A percentile compares a stretch with the other conserved stretches of the same genome.
phyloP scores from a whole-genome alignment of 2,329 filamentous ascomycete species.

The Pseudogymnoascus sp. region DNA sequence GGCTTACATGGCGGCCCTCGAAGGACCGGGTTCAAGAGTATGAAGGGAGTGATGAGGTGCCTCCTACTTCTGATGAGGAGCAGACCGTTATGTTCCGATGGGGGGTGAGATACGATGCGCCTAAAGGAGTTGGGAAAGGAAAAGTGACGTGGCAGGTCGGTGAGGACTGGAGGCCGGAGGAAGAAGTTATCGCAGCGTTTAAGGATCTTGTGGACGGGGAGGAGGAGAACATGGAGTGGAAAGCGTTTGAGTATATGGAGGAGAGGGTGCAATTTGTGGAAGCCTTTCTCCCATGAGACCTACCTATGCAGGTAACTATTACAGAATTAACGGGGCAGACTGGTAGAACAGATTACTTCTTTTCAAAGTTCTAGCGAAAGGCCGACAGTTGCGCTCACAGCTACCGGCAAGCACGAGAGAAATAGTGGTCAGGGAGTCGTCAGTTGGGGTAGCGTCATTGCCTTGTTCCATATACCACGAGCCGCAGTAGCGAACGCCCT shows the following conservation, averaged over 20 bases:
- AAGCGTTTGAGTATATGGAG: slow-evolving; percentile 1
- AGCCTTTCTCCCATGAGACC: background rate
- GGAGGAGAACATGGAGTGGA: slow-evolving; percentile 7
- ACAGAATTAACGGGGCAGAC: slow-evolving; percentile 5
- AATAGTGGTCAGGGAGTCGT: slow-evolving; percentile 7
- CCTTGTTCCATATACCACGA: slow-evolving; percentile 11
- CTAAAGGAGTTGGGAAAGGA: slow-evolving; percentile 12
- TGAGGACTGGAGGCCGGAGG: slow-evolving; percentile 16
- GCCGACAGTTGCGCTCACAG: background rate
- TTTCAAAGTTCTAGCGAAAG: background rate
- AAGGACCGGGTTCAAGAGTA: slow-evolving; percentile 15
- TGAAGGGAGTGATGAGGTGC: slow-evolving; percentile 10
- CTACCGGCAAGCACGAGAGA: background rate
- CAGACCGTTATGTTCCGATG: slow-evolving; percentile 15
- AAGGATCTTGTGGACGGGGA: slow-evolving; percentile 14
- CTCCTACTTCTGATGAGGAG: background rate
- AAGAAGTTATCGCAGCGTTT: slow-evolving; percentile 15
- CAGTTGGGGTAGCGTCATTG: background rate
- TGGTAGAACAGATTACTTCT: background rate
- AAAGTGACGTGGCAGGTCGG: slow-evolving; percentile 17
- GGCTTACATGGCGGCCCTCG: slow-evolving; percentile 16
- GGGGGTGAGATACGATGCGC: slow-evolving; percentile 17
- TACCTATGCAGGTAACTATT: background rate
- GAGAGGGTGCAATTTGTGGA: background rate
- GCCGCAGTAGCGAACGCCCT: slow-evolving; percentile 12